These are phyloP conservation scores for Fragaria vesca DNA, from an alignment of 306 rosid genomes.

Conservation along the genomic window DNA sequence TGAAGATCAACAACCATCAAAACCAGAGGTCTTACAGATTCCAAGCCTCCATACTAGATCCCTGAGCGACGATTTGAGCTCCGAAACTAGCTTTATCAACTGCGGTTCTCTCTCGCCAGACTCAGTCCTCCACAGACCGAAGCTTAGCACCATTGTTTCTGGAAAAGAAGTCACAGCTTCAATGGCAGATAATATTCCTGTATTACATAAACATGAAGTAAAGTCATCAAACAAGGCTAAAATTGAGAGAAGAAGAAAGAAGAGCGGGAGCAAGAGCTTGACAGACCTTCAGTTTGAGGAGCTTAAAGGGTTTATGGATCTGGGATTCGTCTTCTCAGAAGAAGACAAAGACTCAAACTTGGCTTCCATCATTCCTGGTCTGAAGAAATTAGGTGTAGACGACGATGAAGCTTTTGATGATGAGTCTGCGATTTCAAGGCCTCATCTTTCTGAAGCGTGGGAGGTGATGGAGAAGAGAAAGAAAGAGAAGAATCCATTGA, in stretches of 20 bases:
- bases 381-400: conserved; percentile 49
- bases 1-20: conserved; percentile 17
- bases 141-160: conserved; percentile 50
- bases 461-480: conserved; percentile 40
- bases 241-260: conserved; percentile 24
- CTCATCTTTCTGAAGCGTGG: conserved; percentile 95
- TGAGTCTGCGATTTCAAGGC: conserved; percentile 46
- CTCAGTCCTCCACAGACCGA: conserved; percentile 39
- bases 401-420: conserved; percentile 26
- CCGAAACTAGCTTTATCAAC: conserved; percentile 38
- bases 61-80: conserved; percentile 63
- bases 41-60: conserved; percentile 47
- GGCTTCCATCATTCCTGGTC: conserved; percentile 80
- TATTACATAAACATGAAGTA: neutral
- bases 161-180: conserved; percentile 43
- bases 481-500: conserved; percentile 45
- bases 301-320: conserved; percentile 84
- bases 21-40: conserved; percentile 31
- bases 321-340: conserved; percentile 84
- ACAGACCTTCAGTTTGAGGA: conserved; percentile 88
- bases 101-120: conserved; percentile 45
- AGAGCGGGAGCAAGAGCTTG: conserved; percentile 64
- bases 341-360: conserved; percentile 70
- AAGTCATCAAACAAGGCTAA: conserved; percentile 11
- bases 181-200: conserved; percentile 11